Percentiles rank a stretch among this genome's conserved stretches.
phyloP scores from a whole-genome alignment of 169 alveolate genomes.

The Cryptosporidium ubiquitum region DNA sequence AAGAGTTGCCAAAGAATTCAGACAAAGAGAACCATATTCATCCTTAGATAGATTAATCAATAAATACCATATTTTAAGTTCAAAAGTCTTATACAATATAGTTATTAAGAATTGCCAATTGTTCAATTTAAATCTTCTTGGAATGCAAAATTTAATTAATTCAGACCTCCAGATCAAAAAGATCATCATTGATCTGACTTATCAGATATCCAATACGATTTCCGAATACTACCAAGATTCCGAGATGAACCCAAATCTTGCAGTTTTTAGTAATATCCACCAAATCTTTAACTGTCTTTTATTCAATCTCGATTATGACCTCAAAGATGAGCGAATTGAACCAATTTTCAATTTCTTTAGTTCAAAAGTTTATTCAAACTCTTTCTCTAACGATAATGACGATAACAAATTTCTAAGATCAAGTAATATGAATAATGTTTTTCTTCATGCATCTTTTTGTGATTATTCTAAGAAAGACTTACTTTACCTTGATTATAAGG shows the following conservation, averaged over 20 bases:
- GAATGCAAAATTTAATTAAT: not conserved
- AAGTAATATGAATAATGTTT: not conserved
- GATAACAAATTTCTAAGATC: not conserved
- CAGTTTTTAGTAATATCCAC: constrained; percentile 1
- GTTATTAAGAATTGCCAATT: constrained; percentile 18
- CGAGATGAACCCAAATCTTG: not conserved
- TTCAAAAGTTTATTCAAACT: not conserved
- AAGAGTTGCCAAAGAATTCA: constrained; percentile 12
- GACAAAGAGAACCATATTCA: not conserved
- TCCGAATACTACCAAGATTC: constrained; percentile 6
- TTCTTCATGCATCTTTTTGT: not conserved
- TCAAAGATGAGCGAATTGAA: not conserved
- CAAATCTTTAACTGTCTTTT: not conserved
- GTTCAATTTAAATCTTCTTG: not conserved
- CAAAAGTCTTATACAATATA: not conserved
- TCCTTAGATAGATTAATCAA: not conserved
- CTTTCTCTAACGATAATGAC: not conserved
- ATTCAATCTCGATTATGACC: not conserved
- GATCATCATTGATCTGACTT: constrained; percentile 4
- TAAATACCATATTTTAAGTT: constrained; percentile 7
- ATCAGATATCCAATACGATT: not conserved
- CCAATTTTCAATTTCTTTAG: not conserved
- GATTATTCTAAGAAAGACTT: not conserved
- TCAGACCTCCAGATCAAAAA: not conserved
- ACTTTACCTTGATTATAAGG: not conserved